A percentile compares a stretch with the other conserved stretches of the same genome.
Conservation (phyloP, 768 basidiomycete genomes). For the Kwoniella botswanensis region DNA sequence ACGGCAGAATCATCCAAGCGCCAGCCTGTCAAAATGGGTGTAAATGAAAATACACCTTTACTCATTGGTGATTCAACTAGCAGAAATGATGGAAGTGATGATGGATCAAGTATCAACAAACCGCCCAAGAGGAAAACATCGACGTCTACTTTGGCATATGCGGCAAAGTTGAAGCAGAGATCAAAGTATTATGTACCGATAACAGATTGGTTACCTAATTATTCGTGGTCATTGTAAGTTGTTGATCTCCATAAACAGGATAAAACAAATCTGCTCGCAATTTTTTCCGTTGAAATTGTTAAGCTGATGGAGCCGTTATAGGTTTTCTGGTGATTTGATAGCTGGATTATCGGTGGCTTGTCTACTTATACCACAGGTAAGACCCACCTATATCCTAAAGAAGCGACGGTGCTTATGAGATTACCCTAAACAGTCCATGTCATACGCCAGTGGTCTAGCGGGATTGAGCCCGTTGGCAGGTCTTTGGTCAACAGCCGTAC, state of each 20-base stretch:
- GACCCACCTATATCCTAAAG: conserved; percentile 2
- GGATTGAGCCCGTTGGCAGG: conserved; percentile 83
- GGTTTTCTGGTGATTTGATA: conserved; percentile 73
- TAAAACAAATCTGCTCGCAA: not conserved
- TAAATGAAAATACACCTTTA: conserved; percentile 16
- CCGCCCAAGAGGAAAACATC: conserved; percentile 7
- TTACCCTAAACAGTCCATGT: conserved; percentile 72
- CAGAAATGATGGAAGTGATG: not conserved
- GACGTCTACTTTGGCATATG: conserved; percentile 8
- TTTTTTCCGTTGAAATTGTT: not conserved
- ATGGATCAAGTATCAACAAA: not conserved
- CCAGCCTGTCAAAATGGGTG: not conserved
- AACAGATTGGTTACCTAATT: conserved; percentile 57
- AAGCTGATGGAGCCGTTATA: conserved; percentile 40
- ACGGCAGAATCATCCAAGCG: not conserved
- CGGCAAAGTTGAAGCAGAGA: conserved; percentile 51
- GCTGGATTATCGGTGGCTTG: conserved; percentile 79
- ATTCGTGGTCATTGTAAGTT: conserved; percentile 51
- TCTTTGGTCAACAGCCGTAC: conserved; percentile 83
- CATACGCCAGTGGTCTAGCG: conserved; percentile 86
- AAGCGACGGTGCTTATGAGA: not conserved
- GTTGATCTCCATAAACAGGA: conserved; percentile 18
- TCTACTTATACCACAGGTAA: conserved; percentile 57
- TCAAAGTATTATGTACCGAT: conserved; percentile 57
- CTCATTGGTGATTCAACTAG: not conserved